Percentiles rank a stretch among this genome's conserved stretches.
phyloP scores from a whole-genome alignment of 2,329 filamentous ascomycete species.

The Sporothrix pseudoabietina region DNA sequence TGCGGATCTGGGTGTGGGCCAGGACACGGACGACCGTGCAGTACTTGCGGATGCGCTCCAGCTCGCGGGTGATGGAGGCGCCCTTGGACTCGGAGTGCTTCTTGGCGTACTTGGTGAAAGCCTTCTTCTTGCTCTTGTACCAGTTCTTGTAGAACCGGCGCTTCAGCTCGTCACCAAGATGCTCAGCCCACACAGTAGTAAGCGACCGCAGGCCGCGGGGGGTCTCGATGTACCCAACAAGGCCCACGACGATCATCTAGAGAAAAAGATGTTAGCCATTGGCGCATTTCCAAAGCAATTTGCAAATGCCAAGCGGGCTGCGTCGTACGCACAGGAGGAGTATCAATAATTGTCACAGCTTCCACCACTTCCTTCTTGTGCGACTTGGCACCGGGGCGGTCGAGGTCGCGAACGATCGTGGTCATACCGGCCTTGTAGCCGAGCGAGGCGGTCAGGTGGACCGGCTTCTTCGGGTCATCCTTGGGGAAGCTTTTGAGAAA shows the following conservation, averaged over 20 bases:
- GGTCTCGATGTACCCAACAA: conserved; percentile 99
- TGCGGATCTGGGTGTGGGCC: conserved; percentile 98
- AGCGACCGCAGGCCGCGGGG: conserved; percentile 98
- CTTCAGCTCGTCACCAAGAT: conserved; percentile 98
- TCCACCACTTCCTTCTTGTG: conserved; percentile 99
- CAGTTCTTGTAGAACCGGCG: conserved; percentile 99
- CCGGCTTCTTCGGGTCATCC: conserved; percentile 99
- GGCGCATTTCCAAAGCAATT: conserved; percentile 51
- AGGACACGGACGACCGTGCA: conserved; percentile 99
- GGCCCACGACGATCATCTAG: conserved; percentile 99
- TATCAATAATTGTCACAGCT: conserved; percentile 85
- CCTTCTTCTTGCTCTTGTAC: conserved; percentile 99
- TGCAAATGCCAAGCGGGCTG: conserved; percentile 66
- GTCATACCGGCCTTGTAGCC: conserved; percentile 99
- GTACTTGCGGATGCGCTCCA: conserved; percentile 99
- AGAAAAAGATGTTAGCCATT: conserved; percentile 68
- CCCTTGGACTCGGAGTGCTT: conserved; percentile 95
- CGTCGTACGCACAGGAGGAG: conserved; percentile 90
- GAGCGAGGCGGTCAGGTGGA: conserved; percentile 97
- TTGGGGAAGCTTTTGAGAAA: conserved; percentile 82
- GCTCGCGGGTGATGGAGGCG: conserved; percentile 88
- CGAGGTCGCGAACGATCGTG: conserved; percentile 98
- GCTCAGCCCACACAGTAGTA: conserved; percentile 99
- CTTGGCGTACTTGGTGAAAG: conserved; percentile 99
- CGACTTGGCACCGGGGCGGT: conserved; percentile 98